These are phyloP conservation scores for Starmerella stellata DNA, from an alignment of 805 yeast genomes.

Conservation along the genomic window DNA sequence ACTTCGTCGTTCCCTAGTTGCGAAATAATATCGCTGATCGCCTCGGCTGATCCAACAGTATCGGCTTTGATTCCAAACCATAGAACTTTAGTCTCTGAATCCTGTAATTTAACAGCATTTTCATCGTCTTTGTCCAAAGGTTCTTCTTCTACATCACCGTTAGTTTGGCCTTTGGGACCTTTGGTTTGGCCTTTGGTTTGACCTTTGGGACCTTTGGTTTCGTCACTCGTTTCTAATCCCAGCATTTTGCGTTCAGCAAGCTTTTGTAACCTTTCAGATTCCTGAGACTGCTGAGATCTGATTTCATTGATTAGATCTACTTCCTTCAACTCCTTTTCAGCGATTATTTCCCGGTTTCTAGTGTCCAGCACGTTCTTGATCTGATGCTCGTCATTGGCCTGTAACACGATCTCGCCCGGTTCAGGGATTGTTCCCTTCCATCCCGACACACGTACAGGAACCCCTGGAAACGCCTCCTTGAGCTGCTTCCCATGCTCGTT, in stretches of 20 bases:
- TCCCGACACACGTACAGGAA: conserved; percentile 80
- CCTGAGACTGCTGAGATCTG: conserved; percentile 31
- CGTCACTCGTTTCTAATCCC: conserved; percentile 42
- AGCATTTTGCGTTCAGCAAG: conserved; percentile 25
- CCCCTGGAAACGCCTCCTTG: conserved; percentile 60
- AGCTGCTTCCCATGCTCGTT: conserved; percentile 54
- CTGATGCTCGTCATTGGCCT: conserved; percentile 51
- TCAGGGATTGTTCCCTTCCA: conserved; percentile 89
- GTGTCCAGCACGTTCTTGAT: conserved; percentile 62
- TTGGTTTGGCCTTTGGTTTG: no score
- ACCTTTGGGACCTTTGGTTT: background rate
- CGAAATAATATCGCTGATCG: conserved; percentile 62
- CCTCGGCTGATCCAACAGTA: conserved; percentile 89
- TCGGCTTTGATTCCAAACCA: conserved; percentile 67
- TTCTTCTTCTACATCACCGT: conserved; percentile 19
- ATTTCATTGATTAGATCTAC: conserved; percentile 55
- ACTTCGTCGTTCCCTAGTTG: conserved; percentile 82
- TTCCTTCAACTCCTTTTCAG: conserved; percentile 40
- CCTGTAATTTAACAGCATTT: conserved; percentile 20
- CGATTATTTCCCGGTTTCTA: conserved; percentile 36
- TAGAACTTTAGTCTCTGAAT: background rate
- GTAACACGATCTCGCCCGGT: conserved; percentile 70
- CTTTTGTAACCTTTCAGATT: conserved; percentile 23
- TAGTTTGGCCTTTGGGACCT: conserved; percentile 28
- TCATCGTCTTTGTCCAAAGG: no score